phyloP scores from a whole-genome alignment of 257 asterid genomes.

The Salvia splendens region DNA sequence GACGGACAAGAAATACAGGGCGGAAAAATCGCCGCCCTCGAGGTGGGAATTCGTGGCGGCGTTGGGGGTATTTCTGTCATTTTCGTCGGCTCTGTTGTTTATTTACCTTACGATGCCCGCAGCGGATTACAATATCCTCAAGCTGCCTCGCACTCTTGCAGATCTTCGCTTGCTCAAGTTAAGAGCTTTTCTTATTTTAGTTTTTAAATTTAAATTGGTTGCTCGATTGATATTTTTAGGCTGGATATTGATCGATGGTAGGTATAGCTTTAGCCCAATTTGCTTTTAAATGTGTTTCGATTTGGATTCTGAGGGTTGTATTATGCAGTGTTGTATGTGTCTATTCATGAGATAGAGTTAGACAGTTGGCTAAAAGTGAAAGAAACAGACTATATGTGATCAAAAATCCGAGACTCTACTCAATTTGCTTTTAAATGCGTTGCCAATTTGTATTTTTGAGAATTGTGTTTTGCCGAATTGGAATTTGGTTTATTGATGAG shows the following conservation, averaged over 20 bases:
- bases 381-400: no score
- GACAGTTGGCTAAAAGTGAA: neutral
- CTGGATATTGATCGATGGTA: neutral
- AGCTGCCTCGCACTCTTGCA: slow-evolving; percentile 77
- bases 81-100: slow-evolving; percentile 54
- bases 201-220: no score
- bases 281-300: slow-evolving; percentile 6
- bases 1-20: slow-evolving; percentile 57
- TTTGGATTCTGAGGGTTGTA: slow-evolving; percentile 4
- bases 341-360: neutral
- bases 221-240: neutral
- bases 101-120: slow-evolving; percentile 84
- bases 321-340: neutral
- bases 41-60: slow-evolving; percentile 76
- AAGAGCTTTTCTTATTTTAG: neutral
- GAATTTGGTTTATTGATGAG: neutral
- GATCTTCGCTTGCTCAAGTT: slow-evolving; percentile 66
- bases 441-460: slow-evolving; percentile 8
- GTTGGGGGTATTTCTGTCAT: slow-evolving; percentile 67
- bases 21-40: slow-evolving; percentile 56
- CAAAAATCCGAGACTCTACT: neutral
- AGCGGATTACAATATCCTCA: slow-evolving; percentile 69
- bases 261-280: neutral
- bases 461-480: neutral
- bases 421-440: slow-evolving; percentile 14